These are phyloP conservation scores for Pholiota molesta DNA, from an alignment of 768 basidiomycete genomes.

Conservation along the genomic window DNA sequence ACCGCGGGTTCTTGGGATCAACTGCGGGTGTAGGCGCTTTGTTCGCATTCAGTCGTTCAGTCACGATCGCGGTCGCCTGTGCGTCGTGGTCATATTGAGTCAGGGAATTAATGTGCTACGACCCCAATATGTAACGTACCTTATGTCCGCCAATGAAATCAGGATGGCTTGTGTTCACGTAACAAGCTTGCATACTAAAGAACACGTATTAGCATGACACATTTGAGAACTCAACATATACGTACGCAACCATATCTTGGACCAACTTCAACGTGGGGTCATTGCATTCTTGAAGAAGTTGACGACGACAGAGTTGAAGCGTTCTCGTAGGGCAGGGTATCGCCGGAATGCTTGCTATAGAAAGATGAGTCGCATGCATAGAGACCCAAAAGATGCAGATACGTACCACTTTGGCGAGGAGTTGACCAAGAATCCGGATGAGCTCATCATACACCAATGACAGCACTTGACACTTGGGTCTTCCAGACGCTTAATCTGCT, in stretches of 20 bases:
- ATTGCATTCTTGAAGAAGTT: conserved; percentile 96
- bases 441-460: conserved; percentile 97
- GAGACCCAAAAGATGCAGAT: not conserved
- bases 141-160: conserved; percentile 98
- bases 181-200: conserved; percentile 94
- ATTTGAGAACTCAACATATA: conserved; percentile 17
- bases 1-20: too few species aligned
- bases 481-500: conserved; percentile 96
- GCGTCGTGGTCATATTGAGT: conserved; percentile 4
- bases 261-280: conserved; percentile 94
- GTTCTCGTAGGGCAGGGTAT: conserved; percentile 94
- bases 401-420: conserved; percentile 87
- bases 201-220: conserved; percentile 7
- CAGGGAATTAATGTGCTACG: not conserved
- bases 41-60: too few species aligned
- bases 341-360: conserved; percentile 88
- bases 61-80: too few species aligned
- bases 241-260: conserved; percentile 87
- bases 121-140: conserved; percentile 34
- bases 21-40: too few species aligned
- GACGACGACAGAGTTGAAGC: conserved; percentile 95
- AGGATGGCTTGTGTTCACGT: conserved; percentile 98
- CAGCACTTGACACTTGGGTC: conserved; percentile 95
- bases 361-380: not conserved
- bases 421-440: conserved; percentile 91